Evolutionary conservation across 2,329 filamentous ascomycete genomes (phyloP).

Genomic region (Juglanconis oblonga): DNA sequence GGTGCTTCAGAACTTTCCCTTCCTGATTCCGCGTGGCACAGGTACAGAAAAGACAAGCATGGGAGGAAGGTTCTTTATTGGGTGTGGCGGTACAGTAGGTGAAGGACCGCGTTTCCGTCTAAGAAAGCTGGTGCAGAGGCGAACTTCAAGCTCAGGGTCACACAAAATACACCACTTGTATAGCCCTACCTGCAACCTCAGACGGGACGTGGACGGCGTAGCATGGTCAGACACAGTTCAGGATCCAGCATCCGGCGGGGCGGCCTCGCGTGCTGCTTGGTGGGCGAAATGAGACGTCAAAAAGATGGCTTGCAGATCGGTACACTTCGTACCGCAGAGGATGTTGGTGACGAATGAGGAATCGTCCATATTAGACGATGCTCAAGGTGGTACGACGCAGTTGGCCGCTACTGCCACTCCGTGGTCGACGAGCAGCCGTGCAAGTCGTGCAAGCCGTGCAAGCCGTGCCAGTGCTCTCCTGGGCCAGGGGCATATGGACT

Average conservation of each 20-base stretch:
- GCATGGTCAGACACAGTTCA: not conserved
- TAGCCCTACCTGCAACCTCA: constrained; percentile 2
- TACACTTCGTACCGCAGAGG: not conserved
- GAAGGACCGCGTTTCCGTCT: too few relatives aligned
- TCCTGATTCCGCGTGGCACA: too few relatives aligned
- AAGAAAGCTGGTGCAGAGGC: too few relatives aligned
- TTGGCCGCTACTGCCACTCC: not conserved
- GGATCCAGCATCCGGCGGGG: not conserved
- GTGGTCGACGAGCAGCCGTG: not conserved
- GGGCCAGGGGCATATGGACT: not conserved
- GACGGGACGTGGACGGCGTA: not conserved
- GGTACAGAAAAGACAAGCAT: too few relatives aligned
- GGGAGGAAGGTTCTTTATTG: too few relatives aligned
- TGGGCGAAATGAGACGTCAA: not conserved
- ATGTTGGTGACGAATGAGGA: constrained; percentile 10
- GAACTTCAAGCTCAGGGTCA: constrained; percentile 23
- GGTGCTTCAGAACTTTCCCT: not conserved
- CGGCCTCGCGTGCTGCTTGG: constrained; percentile 5
- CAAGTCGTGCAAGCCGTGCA: not conserved
- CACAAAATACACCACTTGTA: constrained; percentile 25
- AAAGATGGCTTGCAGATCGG: constrained; percentile 14
- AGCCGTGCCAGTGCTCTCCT: too few relatives aligned
- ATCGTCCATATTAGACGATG: not conserved
- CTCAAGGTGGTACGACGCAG: not conserved
- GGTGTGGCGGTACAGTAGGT: too few relatives aligned